Evolutionary conservation across 495 filamentous ascomycete genomes (phyloP).

Genomic region (Glutinoglossum americanum): DNA sequence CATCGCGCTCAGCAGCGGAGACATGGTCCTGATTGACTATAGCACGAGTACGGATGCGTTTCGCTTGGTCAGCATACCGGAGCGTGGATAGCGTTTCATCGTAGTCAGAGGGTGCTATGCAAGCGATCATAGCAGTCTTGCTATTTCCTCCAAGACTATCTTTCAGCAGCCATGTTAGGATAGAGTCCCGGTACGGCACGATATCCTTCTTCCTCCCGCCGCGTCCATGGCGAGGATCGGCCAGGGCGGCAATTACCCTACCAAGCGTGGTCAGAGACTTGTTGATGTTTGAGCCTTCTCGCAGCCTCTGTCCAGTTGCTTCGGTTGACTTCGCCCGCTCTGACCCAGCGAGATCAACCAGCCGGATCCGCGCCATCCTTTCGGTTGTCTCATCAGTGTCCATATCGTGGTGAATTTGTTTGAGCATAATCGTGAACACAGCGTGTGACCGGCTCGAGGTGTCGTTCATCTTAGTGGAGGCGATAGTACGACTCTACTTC

Average conservation of each 20-base stretch:
- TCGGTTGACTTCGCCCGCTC: slow-evolving; percentile 92
- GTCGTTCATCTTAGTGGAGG: slow-evolving; percentile 99
- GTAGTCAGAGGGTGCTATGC: slow-evolving; percentile 86
- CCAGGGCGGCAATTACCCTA: slow-evolving; percentile 88
- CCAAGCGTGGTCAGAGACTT: slow-evolving; percentile 92
- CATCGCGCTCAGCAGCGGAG: slow-evolving; percentile 71
- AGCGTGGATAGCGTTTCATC: slow-evolving; percentile 92
- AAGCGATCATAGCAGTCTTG: slow-evolving; percentile 98
- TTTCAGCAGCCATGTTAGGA: slow-evolving; percentile 94
- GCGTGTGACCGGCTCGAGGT: slow-evolving; percentile 85
- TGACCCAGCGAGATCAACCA: slow-evolving; percentile 88
- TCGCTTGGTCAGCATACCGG: slow-evolving; percentile 93
- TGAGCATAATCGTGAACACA: slow-evolving; percentile 93
- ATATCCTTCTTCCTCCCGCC: slow-evolving; percentile 35
- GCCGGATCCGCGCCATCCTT: slow-evolving; percentile 72
- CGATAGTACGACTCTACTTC: slow-evolving; percentile 52
- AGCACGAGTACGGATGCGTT: slow-evolving; percentile 92
- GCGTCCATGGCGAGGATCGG: slow-evolving; percentile 48
- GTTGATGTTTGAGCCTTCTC: slow-evolving; percentile 95
- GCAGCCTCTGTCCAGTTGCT: slow-evolving; percentile 71
- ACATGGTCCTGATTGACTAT: slow-evolving; percentile 85
- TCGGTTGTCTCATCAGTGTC: slow-evolving; percentile 91
- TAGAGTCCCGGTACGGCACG: slow-evolving; percentile 87
- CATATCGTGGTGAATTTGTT: slow-evolving; percentile 89
- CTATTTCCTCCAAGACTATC: slow-evolving; percentile 87